phyloP scores from a whole-genome alignment of 1,284 basidiomycete genomes.

The Mycosarcoma mackinlayi region DNA sequence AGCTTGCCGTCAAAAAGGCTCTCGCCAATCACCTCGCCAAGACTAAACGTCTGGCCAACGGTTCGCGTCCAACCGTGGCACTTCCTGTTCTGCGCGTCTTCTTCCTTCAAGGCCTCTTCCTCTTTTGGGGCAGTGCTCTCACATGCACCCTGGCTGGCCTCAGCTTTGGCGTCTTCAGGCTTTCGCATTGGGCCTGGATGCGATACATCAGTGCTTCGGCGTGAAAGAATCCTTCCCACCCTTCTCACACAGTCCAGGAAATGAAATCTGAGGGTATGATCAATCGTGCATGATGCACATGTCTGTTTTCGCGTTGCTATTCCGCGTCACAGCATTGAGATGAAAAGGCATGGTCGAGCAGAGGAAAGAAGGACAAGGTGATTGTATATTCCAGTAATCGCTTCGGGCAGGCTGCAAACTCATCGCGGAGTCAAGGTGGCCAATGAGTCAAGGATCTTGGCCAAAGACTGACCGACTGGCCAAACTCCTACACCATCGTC shows the following conservation, averaged over 20 bases:
- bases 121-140: slow-evolving; percentile 24
- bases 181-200: slow-evolving; percentile 24
- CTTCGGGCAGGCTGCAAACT: too few relatives aligned
- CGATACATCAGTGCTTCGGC: slow-evolving; percentile 12
- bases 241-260: too few relatives aligned
- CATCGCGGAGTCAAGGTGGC: slow-evolving; percentile 3
- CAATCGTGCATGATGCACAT: too few relatives aligned
- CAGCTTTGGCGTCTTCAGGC: slow-evolving; percentile 13
- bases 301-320: too few relatives aligned
- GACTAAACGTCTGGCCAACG: slow-evolving; percentile 12
- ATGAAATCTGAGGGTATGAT: too few relatives aligned
- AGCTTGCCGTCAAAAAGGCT: slow-evolving; percentile 9
- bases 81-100: slow-evolving; percentile 18
- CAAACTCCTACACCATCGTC: slow-evolving; percentile 15
- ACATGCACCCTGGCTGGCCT: slow-evolving; percentile 9
- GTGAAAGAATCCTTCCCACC: too few relatives aligned
- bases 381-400: too few relatives aligned
- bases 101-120: slow-evolving; percentile 26
- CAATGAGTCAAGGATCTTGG: slow-evolving; percentile 23
- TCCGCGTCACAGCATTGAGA: too few relatives aligned
- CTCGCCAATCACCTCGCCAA: slow-evolving; percentile 16
- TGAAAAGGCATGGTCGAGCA: too few relatives aligned
- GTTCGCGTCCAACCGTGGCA: slow-evolving; percentile 10
- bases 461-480: slow-evolving; percentile 24
- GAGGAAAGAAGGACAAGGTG: too few relatives aligned